Base-by-base conservation (phyloP, 352 stramenopile species). In the Phytophthora europaea region DNA sequence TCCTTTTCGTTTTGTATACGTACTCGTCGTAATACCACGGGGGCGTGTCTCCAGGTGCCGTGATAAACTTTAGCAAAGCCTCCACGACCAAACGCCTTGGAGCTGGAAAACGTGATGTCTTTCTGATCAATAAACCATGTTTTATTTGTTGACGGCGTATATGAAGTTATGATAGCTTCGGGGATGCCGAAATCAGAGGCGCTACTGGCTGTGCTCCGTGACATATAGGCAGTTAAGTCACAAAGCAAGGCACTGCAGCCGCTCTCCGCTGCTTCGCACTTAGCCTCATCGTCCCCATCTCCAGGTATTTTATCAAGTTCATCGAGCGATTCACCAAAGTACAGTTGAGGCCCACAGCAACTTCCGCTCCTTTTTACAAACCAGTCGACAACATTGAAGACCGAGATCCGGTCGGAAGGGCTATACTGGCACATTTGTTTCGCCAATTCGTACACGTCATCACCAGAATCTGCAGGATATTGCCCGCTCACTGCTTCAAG, bases 1-100 rank as follows among this genome's bases (percentile, higher is more conserved):
- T 55, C 20, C 28, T 51, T 13, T 34, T 56, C 50, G n/a, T 12
- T 56, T 34, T 15, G 53, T 3, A 65, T 50, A 3, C 0, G 57
- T 47, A 6, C 68, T 6, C 28, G 68, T 77, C 53, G 73, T 77
- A 13, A 77, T 47, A 77, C 70, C 7, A 73, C 70, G n/a, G 28
- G 28, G 2, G 58, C 20, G 3, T 48, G 67, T 38, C 61, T 69
- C 70, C 70, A 77, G 47, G 38, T 57, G 16, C 65, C 70, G 36
- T 52, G 65, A 51, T 77, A 34, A 22, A 77, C 70, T 13, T 40
- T 57, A 4, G 65, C 71, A 22, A 71, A 78, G 3, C 56, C 53
- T 5, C 71, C 71, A 10, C 54, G 18, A 31, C 36, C 64, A n/a
- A 78, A 78, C 16, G 65, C 53, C 28, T 72, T 22, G 16, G 38